Percentiles rank a stretch among this genome's conserved stretches.
Conservation (phyloP, 1,139 yeast genomes). For the Geotrichum carabidarum region DNA sequence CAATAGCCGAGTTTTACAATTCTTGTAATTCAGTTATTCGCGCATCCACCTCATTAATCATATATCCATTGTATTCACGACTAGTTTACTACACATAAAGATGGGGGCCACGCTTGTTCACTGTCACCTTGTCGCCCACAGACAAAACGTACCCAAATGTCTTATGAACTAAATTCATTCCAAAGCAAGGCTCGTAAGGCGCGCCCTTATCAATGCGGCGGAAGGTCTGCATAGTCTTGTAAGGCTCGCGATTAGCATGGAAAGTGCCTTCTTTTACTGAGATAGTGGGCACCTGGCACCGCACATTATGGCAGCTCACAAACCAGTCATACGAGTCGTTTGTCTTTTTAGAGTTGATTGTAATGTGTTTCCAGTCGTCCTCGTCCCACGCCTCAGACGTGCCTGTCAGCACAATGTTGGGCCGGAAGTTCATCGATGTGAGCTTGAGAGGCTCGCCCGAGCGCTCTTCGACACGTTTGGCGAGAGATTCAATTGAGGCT, state of each 20-base stretch:
- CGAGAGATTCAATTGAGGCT: conserved; percentile 32
- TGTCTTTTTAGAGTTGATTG: conserved; percentile 20
- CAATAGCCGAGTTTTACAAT: too few relatives aligned
- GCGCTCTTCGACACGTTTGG: conserved; percentile 18
- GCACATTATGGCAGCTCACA: conserved; percentile 35
- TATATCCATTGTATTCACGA: too few relatives aligned
- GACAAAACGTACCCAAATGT: conserved; percentile 30
- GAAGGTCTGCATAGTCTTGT: conserved; percentile 37
- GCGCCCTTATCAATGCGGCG: conserved; percentile 40
- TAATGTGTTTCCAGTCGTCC: conserved; percentile 39
- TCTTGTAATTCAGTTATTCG: too few relatives aligned
- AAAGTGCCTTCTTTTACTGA: conserved; percentile 34
- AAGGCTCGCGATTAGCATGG: conserved; percentile 36
- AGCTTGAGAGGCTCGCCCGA: conserved; percentile 22
- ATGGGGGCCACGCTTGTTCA: conserved; percentile 15
- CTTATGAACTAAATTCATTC: conserved; percentile 38
- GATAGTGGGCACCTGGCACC: conserved; percentile 44
- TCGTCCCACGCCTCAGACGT: conserved; percentile 37
- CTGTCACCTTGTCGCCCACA: conserved; percentile 33
- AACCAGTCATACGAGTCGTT: conserved; percentile 28
- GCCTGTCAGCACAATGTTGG: conserved; percentile 39
- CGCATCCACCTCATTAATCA: too few relatives aligned
- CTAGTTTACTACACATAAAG: not conserved
- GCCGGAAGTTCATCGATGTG: conserved; percentile 38
- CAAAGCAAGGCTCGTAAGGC: conserved; percentile 38